These are phyloP conservation scores for Arabis hirsuta DNA, from an alignment of 345 rosid species.

Conservation along the genomic window DNA sequence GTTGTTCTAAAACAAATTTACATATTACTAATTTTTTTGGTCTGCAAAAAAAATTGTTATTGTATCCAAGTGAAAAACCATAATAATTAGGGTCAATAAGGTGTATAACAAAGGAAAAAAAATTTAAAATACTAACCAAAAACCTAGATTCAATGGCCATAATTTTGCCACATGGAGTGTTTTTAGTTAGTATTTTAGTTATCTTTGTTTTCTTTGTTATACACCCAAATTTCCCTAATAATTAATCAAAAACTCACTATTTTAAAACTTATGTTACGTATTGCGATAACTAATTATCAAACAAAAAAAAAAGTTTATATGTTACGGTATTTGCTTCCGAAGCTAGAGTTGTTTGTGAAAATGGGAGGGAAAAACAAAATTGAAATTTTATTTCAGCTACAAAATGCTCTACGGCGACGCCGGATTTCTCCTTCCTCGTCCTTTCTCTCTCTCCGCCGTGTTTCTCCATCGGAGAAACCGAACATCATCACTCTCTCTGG, in stretches of 20 bases:
- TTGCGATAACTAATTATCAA: not conserved
- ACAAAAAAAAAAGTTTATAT: not conserved
- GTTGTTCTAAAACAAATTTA: not conserved
- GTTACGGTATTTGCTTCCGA: not conserved
- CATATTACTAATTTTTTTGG: not conserved
- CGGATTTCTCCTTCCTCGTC: conserved; percentile 21
- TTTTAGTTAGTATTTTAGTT: too few species aligned
- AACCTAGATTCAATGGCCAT: too few species aligned
- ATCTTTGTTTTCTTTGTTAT: too few species aligned
- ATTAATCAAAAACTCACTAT: not conserved
- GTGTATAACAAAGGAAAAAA: too few species aligned
- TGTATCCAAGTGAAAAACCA: too few species aligned
- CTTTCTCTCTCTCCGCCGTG: conserved; percentile 6
- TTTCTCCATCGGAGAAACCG: not conserved
- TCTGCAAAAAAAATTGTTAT: too few species aligned
- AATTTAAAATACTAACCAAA: too few species aligned
- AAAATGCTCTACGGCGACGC: conserved; percentile 23
- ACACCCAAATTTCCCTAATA: too few species aligned
- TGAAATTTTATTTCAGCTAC: conserved; percentile 25
- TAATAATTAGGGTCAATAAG: too few species aligned
- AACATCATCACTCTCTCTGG: conserved; percentile 6
- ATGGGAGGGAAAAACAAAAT: conserved; percentile 44
- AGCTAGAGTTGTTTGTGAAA: not conserved
- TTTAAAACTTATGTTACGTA: not conserved
- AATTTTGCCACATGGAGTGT: too few species aligned